Base-by-base conservation (phyloP, 1,284 basidiomycete genomes). In the Ustilago trichophora region DNA sequence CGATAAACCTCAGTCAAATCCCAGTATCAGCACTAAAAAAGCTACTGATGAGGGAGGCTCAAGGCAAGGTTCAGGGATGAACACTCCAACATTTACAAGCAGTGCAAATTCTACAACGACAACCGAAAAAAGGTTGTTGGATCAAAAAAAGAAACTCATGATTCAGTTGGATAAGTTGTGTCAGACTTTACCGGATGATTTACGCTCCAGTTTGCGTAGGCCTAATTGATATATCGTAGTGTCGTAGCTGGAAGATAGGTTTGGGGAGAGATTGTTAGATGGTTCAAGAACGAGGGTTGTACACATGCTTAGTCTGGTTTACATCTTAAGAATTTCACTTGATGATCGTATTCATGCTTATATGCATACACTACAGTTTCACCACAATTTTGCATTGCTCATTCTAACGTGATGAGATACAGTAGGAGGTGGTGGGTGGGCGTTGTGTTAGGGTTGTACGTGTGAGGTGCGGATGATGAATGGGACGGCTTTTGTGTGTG, bases 131-230 rank as follows among this genome's bases (percentile, higher is more conserved):
- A 35, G 65, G 15, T 33, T 75, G 35, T 18, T 66, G 21, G 56
- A 65, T 18, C 64, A 73, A 26, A 72, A 69, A 52, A 22, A n/a
- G 0, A 47, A 34, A 18, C 32, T 75, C 22, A 63, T 70, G 46
- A 18, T 21, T 3, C 72, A 75, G 54, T 38, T 75, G 16, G 69
- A 75, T 6, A 55, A 49, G 31, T 31, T 75, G 13, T 64, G 70
- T 27, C 49, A 58, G 38, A 76, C 71, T 7, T 26, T 78, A 27
- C 70, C 76, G 10, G 71, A 56, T 35, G 73, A 77, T 44, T 41
- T 78, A 24, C 41, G 64, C 27, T 31, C 18, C 3, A 47, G 41
- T 22, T 48, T 74, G 37, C 50, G 52, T 19, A 40, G 55, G 21
- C 65, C 65, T 8, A 40, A 33, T 16, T 47, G 31, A 24, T n/a